phyloP scores from a whole-genome alignment of 2,329 filamentous ascomycete genomes.

The Mycosphaerelloides madeirae region DNA sequence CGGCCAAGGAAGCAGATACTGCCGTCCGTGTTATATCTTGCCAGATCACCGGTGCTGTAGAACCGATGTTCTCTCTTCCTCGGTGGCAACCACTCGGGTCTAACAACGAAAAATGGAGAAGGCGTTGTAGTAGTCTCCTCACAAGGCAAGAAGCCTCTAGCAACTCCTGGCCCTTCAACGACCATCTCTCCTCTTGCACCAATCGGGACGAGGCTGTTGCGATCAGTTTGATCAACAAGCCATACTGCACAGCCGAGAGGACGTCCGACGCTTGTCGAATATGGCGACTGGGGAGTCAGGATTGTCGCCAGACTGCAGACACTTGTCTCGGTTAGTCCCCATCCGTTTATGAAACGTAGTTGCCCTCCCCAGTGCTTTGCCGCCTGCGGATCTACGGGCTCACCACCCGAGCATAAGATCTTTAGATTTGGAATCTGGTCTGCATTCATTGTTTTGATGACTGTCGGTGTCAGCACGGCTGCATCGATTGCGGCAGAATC shows the following conservation, averaged over 20 bases:
- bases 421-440: background rate
- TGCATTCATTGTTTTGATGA: constrained; percentile 1
- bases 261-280: too few relatives aligned
- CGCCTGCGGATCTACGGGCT: background rate
- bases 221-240: constrained; percentile 3
- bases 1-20: constrained; percentile 55
- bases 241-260: background rate
- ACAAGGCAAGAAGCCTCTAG: too few relatives aligned
- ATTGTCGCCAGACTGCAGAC: too few relatives aligned
- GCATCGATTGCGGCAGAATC: constrained; percentile 3
- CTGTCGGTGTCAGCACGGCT: constrained; percentile 3
- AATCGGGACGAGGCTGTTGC: constrained; percentile 1
- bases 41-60: constrained; percentile 59
- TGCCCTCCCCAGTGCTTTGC: background rate
- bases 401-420: background rate
- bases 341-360: constrained; percentile 2
- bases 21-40: constrained; percentile 50
- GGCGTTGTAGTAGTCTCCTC: too few relatives aligned
- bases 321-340: constrained; percentile 5
- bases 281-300: too few relatives aligned
- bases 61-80: too few relatives aligned
- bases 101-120: too few relatives aligned
- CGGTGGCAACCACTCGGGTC: too few relatives aligned
- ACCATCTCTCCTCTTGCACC: constrained; percentile 8
- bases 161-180: constrained; percentile 4